phyloP scores from a whole-genome alignment of 306 rosid species.

The Fagus sylvatica region DNA sequence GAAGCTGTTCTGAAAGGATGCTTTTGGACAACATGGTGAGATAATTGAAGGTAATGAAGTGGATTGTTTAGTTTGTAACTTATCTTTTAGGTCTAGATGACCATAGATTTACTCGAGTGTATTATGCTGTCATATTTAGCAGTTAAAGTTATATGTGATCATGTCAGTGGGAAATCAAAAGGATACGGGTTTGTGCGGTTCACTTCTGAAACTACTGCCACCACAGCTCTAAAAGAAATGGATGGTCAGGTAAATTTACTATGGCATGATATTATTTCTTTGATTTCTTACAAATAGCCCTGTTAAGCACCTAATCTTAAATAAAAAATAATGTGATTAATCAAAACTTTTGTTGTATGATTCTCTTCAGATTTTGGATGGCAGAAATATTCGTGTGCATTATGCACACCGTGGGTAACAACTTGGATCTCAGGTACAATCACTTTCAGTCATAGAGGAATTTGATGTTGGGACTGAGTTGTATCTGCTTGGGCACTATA shows the following conservation, averaged over 20 bases:
- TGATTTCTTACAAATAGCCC: background rate
- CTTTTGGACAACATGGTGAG: constrained; percentile 58
- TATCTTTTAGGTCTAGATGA: background rate
- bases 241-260: constrained; percentile 40
- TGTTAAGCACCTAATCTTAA: background rate
- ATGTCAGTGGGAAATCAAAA: constrained; percentile 56
- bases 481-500: background rate
- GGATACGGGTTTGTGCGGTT: constrained; percentile 66
- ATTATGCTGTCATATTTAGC: background rate
- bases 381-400: constrained; percentile 54
- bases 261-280: background rate
- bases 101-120: background rate
- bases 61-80: background rate
- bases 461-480: background rate
- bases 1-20: constrained; percentile 59
- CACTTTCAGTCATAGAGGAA: background rate
- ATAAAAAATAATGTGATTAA: background rate
- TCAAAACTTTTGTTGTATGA: background rate
- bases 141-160: constrained; percentile 71
- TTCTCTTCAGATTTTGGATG: constrained; percentile 51
- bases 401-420: constrained; percentile 40
- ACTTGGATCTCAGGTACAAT: constrained; percentile 4
- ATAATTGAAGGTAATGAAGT: constrained; percentile 51
- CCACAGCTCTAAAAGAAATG: constrained; percentile 49
- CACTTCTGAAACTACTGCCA: constrained; percentile 53